phyloP scores from a whole-genome alignment of 495 filamentous ascomycete species.

The Neohortaea acidophila region DNA sequence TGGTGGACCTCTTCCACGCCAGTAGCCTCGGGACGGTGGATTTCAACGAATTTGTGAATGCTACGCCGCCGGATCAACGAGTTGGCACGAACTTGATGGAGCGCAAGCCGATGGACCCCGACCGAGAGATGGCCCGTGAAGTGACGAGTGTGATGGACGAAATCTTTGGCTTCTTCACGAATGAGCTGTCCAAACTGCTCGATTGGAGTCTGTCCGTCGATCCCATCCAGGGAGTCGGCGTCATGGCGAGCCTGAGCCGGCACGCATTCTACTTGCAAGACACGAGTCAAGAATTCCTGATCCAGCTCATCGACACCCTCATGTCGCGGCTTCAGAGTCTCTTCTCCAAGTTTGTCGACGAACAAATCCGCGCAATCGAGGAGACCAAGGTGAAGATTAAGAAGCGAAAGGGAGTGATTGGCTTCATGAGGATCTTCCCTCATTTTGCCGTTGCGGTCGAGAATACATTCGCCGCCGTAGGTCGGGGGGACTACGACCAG shows the following conservation, averaged over 20 bases:
- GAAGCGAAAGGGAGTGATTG: slow-evolving; percentile 91
- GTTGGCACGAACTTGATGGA: slow-evolving; percentile 50
- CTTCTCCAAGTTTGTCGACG: slow-evolving; percentile 81
- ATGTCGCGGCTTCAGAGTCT: slow-evolving; percentile 58
- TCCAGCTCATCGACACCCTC: slow-evolving; percentile 60
- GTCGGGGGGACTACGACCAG: slow-evolving; percentile 39
- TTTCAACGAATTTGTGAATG: slow-evolving; percentile 62
- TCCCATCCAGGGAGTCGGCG: slow-evolving; percentile 79
- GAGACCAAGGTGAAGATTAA: slow-evolving; percentile 99
- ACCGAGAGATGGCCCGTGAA: slow-evolving; percentile 63
- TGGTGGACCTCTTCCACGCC: slow-evolving; percentile 85
- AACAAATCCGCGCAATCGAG: slow-evolving; percentile 87
- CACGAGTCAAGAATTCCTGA: slow-evolving; percentile 81
- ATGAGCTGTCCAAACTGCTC: slow-evolving; percentile 61
- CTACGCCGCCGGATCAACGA: slow-evolving; percentile 50
- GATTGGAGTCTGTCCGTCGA: slow-evolving; percentile 73
- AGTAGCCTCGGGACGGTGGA: slow-evolving; percentile 60
- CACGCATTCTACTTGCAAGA: slow-evolving; percentile 59
- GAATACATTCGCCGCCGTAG: slow-evolving; percentile 50
- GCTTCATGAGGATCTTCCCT: slow-evolving; percentile 85
- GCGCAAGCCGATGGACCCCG: slow-evolving; percentile 64
- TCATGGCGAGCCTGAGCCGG: slow-evolving; percentile 62
- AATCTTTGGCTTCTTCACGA: slow-evolving; percentile 65
- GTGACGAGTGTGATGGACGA: slow-evolving; percentile 76
- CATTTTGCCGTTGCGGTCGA: slow-evolving; percentile 66